Base-by-base conservation (phyloP, 176 grass and related monocot species). In the Rhipidocladum racemiflorum region DNA sequence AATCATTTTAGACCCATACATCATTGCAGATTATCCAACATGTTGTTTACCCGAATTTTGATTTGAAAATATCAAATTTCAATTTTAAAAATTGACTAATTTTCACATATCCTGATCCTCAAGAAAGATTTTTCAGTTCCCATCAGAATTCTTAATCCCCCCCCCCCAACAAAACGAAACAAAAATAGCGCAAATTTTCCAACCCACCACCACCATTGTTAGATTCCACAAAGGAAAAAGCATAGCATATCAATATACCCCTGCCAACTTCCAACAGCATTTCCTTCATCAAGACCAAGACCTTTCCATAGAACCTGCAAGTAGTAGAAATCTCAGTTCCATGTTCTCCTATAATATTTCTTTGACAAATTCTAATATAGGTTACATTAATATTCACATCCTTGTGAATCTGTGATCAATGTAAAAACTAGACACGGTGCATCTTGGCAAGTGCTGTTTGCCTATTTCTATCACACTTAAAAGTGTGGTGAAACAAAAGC, bases 301-400 rank as follows among this genome's bases (percentile, higher is more conserved):
- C 92, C 95, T 91, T 97, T 89, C 92, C 95, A 88, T 27, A 97
- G 86, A 68, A 94, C 78, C 95, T 97, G 78, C 42, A 86, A 78
- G 15, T 50, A 68, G 74, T 60, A 35, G 28, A 83, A 73, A 81
- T 45, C 6, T 74, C 23, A 66, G 30, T 54, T 66, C 23, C 49
- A 30, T 63, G 27, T 38, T 75, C 60, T 38, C 68, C 60, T 42
- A 64, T 76, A 51, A 34, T 81, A 15, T 43, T 75, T 46, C n/a
- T 28, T 53, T 60, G n/a, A n/a, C 32, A 65, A 66, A 79, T n/a
- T 51, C 55, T 0, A 63, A 63, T 51, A 4, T 28, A 74, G 9
- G 15, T 69, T 62, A 14, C 21, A 85, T 49, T 71, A 60, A 84
- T 68, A 28, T 69, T 61, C 14, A 57, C 7, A 55, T 1, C 13